Conservation (phyloP, 2,329 filamentous ascomycete species). For the Myrmaecium sp. region DNA sequence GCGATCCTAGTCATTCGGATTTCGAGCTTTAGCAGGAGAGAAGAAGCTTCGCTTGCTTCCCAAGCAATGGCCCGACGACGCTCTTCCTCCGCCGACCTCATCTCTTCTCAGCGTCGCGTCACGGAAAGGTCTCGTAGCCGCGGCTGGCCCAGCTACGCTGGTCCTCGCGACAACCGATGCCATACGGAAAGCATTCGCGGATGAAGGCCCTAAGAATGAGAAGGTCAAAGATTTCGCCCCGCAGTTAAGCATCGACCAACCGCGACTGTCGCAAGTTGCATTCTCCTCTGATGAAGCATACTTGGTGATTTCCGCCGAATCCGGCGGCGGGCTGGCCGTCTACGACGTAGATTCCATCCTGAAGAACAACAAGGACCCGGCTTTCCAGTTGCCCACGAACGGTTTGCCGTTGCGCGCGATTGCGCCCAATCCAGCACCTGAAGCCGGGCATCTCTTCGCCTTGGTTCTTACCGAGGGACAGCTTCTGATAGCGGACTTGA, state of each 20-base stretch:
- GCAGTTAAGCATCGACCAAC: slow-evolving; percentile 54
- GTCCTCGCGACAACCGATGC: slow-evolving; percentile 60
- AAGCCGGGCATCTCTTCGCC: slow-evolving; percentile 59
- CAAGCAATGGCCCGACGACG: slow-evolving; percentile 52
- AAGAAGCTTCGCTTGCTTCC: slow-evolving; percentile 67
- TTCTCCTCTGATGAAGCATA: slow-evolving; percentile 85
- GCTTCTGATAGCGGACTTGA: slow-evolving; percentile 68
- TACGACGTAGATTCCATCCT: slow-evolving; percentile 59
- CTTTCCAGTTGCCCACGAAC: slow-evolving; percentile 63
- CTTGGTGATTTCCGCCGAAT: slow-evolving; percentile 66
- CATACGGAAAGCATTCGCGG: slow-evolving; percentile 57
- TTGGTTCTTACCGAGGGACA: slow-evolving; percentile 68
- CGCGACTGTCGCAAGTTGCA: slow-evolving; percentile 69
- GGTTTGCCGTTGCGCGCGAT: slow-evolving; percentile 56
- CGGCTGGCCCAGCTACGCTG: slow-evolving; percentile 67
- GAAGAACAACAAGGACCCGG: slow-evolving; percentile 47
- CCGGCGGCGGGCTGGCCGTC: slow-evolving; percentile 64
- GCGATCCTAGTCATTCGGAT: slow-evolving; percentile 41
- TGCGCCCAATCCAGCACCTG: slow-evolving; percentile 61
- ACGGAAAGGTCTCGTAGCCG: slow-evolving; percentile 64
- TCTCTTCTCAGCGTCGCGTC: slow-evolving; percentile 76
- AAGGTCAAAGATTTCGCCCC: slow-evolving; percentile 53
- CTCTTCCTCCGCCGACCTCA: slow-evolving; percentile 56
- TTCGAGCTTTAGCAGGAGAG: slow-evolving; percentile 63
- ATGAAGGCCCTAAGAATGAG: slow-evolving; percentile 36